Evolutionary conservation across 768 basidiomycete species (phyloP).

Genomic region (Amanita muscaria): DNA sequence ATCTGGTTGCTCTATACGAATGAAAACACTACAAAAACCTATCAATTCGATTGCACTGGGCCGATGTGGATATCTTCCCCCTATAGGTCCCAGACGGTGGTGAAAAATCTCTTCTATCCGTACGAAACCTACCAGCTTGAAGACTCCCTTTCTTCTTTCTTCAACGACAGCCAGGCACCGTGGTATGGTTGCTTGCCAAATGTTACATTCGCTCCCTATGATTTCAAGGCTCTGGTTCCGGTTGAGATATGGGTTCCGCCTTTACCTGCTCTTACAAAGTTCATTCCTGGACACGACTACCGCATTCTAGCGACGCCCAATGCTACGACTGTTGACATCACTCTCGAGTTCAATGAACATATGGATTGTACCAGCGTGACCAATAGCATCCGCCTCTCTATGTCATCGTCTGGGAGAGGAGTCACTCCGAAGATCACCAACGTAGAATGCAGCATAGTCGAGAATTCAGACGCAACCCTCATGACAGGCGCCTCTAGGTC

Average conservation of each 20-base stretch:
- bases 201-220: constrained; percentile 62
- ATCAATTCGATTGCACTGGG: constrained; percentile 49
- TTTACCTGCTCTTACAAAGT: constrained; percentile 67
- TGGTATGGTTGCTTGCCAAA: constrained; percentile 66
- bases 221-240: constrained; percentile 80
- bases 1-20: constrained; percentile 86
- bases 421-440: constrained; percentile 43
- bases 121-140: constrained; percentile 71
- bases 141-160: constrained; percentile 58
- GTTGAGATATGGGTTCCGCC: constrained; percentile 55
- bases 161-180: constrained; percentile 47
- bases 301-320: constrained; percentile 47
- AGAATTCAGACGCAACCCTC: constrained; percentile 36
- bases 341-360: constrained; percentile 66
- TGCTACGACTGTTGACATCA: constrained; percentile 54
- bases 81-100: constrained; percentile 45
- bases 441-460: constrained; percentile 40
- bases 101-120: constrained; percentile 75
- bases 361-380: constrained; percentile 75
- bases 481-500: constrained; percentile 52
- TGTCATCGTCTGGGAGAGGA: constrained; percentile 61
- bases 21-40: constrained; percentile 66
- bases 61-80: constrained; percentile 74
- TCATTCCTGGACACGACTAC: constrained; percentile 81
- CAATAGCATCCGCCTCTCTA: constrained; percentile 50